Conservation (phyloP, 176 grass and related monocot species). For the Alopecurus myosuroides region DNA sequence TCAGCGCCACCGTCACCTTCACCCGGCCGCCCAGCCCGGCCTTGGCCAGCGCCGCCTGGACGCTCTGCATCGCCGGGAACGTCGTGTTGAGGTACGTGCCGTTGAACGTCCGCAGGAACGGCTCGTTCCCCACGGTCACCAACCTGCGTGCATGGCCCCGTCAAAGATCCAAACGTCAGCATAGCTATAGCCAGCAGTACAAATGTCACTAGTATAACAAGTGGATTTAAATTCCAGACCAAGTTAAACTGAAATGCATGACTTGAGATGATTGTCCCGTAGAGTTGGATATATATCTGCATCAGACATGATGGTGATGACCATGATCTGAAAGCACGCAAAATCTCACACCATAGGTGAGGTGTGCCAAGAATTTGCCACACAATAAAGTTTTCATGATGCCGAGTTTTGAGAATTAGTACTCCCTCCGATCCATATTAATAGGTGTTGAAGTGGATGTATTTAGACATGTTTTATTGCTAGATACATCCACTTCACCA, state of each 20-base stretch:
- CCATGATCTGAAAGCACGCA: neutral
- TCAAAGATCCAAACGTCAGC: neutral
- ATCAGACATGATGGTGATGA: conserved; percentile 17
- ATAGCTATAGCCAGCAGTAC: neutral
- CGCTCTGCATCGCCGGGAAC: conserved; percentile 77
- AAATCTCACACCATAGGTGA: neutral
- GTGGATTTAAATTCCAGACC: neutral
- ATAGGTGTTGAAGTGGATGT: no score
- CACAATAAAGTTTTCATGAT: neutral
- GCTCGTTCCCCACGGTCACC: conserved; percentile 82
- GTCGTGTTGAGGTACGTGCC: conserved; percentile 68
- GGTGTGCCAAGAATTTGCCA: neutral
- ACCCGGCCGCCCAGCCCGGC: conserved; percentile 54
- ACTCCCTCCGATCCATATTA: no score
- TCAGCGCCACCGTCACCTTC: conserved; percentile 74
- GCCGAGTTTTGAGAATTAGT: neutral
- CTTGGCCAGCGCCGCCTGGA: conserved; percentile 67
- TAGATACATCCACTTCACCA: no score
- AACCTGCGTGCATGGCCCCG: conserved; percentile 21
- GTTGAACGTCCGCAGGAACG: conserved; percentile 72
- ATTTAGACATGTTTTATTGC: no score
- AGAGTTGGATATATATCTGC: conserved; percentile 9
- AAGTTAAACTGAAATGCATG: neutral
- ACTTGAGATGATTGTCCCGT: neutral
- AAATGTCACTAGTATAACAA: neutral